A percentile compares a stretch with the other conserved stretches of the same genome.
These are phyloP conservation scores for Blastocystis sp. DNA, from an alignment of 352 stramenopile genomes.

Conservation along the genomic window DNA sequence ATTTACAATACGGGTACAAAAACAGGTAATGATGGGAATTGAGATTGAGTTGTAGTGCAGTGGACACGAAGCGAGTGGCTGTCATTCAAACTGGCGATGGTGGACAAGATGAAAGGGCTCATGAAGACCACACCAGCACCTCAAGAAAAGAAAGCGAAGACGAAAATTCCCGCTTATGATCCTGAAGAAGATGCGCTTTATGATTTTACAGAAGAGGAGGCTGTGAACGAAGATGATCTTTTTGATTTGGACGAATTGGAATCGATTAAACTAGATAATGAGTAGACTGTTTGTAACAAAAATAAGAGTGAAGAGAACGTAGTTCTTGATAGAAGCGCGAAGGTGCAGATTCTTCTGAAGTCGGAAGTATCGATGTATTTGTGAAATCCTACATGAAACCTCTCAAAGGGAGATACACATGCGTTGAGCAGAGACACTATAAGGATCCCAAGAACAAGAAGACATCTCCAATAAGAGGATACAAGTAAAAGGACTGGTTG, in stretches of 20 bases:
- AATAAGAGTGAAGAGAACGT: neutral
- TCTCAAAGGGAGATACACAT: neutral
- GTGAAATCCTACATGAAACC: neutral
- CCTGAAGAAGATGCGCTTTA: conserved; percentile 31
- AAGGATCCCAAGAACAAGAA: neutral
- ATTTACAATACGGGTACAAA: neutral
- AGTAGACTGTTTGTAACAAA: conserved; percentile 37
- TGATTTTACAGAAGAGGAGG: conserved; percentile 29
- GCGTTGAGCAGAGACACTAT: neutral
- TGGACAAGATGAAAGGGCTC: conserved; percentile 14
- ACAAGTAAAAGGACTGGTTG: neutral
- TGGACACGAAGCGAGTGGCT: conserved; percentile 30
- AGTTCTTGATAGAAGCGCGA: neutral
- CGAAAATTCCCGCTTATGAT: neutral
- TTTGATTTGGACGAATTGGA: conserved; percentile 39
- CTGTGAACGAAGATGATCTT: conserved; percentile 15
- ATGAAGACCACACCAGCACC: neutral
- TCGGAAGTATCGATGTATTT: neutral
- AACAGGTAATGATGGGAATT: neutral
- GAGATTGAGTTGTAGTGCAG: neutral
- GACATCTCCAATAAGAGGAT: neutral
- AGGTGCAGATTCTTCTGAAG: neutral
- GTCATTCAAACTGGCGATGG: neutral
- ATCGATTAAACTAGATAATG: conserved; percentile 49
- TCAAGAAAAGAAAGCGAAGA: neutral